Evolutionary conservation across 2,329 filamentous ascomycete species (phyloP).

Genomic region (Penicillium sp.): DNA sequence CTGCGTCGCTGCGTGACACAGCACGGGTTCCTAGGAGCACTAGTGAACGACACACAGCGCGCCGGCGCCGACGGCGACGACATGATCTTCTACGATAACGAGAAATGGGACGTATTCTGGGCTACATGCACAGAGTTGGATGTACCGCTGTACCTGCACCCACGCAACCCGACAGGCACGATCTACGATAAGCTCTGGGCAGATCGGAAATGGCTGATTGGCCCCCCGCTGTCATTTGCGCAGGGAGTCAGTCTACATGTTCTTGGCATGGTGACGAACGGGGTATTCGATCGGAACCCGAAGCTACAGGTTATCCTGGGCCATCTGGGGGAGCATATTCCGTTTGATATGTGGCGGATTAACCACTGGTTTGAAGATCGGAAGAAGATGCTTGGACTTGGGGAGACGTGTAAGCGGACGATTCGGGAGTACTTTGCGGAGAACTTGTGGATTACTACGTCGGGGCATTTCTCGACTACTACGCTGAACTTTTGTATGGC

Average conservation of each 20-base stretch:
- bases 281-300: constrained; percentile 49
- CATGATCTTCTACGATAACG: constrained; percentile 63
- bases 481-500: constrained; percentile 40
- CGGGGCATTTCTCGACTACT: constrained; percentile 40
- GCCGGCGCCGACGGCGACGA: constrained; percentile 57
- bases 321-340: constrained; percentile 50
- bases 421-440: constrained; percentile 44
- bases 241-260: constrained; percentile 59
- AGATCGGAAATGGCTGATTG: constrained; percentile 58
- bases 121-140: constrained; percentile 55
- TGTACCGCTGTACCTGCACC: constrained; percentile 64
- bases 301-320: constrained; percentile 48
- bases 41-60: constrained; percentile 62
- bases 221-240: constrained; percentile 58
- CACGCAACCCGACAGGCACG: constrained; percentile 55
- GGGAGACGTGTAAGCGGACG: constrained; percentile 42
- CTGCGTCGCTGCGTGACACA: constrained; percentile 51
- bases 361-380: constrained; percentile 42
- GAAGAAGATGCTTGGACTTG: constrained; percentile 36
- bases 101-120: constrained; percentile 61
- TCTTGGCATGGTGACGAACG: constrained; percentile 51
- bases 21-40: constrained; percentile 60
- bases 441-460: constrained; percentile 44
- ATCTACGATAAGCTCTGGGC: constrained; percentile 59
- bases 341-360: constrained; percentile 50